phyloP scores from a whole-genome alignment of 2,329 filamentous ascomycete species.

The Cladosporium sp. region DNA sequence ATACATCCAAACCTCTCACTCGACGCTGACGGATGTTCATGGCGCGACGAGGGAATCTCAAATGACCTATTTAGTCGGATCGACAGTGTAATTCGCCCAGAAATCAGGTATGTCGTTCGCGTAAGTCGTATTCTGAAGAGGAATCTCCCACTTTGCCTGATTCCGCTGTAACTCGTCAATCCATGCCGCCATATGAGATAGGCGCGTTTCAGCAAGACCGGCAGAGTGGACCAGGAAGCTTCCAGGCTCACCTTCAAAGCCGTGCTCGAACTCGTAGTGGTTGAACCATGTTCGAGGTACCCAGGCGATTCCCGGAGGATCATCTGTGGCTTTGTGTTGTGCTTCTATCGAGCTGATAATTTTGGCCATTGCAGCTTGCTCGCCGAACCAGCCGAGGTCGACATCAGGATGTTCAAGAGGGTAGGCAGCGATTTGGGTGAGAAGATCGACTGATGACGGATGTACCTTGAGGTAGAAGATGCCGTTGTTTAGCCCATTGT shows the following conservation, averaged over 20 bases:
- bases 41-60: too few species aligned
- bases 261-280: constrained; percentile 5
- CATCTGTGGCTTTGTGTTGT: background rate
- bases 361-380: constrained; percentile 2
- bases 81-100: background rate
- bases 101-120: background rate
- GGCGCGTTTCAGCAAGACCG: background rate
- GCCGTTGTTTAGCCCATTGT: constrained; percentile 8
- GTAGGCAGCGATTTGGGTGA: background rate
- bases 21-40: too few species aligned
- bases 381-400: constrained; percentile 9
- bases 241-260: background rate
- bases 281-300: constrained; percentile 3
- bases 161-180: background rate
- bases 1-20: too few species aligned
- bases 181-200: background rate
- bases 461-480: constrained; percentile 5
- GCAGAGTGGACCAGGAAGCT: constrained; percentile 3
- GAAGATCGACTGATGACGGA: background rate
- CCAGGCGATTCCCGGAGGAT: background rate
- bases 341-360: background rate
- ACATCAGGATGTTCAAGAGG: background rate
- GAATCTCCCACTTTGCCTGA: constrained; percentile 1
- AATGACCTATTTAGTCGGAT: too few species aligned
- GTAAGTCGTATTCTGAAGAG: background rate